Percentiles rank a stretch among this genome's conserved stretches.
Evolutionary conservation across 2,329 filamentous ascomycete species (phyloP).

Genomic region (Pyricularia pennisetigena): DNA sequence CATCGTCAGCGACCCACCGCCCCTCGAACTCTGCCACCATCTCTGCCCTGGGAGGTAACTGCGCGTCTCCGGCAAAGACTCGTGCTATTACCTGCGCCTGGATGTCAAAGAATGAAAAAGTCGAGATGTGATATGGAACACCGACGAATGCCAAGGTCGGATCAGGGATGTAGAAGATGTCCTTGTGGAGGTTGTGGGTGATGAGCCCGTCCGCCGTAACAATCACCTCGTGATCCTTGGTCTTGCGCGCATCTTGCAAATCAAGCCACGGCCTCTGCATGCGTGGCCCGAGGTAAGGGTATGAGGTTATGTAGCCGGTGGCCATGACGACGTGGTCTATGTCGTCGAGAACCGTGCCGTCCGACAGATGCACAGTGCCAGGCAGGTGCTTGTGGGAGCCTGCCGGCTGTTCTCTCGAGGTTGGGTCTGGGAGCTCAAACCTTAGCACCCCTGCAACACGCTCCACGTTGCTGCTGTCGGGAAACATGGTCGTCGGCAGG

Average conservation of each 20-base stretch:
- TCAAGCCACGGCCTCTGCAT: conserved; percentile 26
- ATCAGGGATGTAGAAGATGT: conserved; percentile 63
- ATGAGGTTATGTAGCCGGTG: conserved; percentile 59
- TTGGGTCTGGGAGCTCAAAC: conserved; percentile 21
- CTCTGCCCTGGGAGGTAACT: conserved; percentile 30
- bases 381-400: background rate
- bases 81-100: conserved; percentile 53
- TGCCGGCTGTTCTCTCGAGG: background rate
- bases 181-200: conserved; percentile 57
- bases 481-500: conserved; percentile 41
- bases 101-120: conserved; percentile 61
- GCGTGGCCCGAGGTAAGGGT: conserved; percentile 44
- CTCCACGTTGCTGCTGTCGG: conserved; percentile 28
- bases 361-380: conserved; percentile 11
- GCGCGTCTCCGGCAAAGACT: conserved; percentile 39
- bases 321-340: conserved; percentile 55
- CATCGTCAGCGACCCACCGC: background rate
- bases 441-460: conserved; percentile 40
- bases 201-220: conserved; percentile 53
- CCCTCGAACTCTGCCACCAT: conserved; percentile 27
- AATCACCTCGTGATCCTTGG: conserved; percentile 40
- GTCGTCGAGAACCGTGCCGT: conserved; percentile 38
- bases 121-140: conserved; percentile 55
- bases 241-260: conserved; percentile 26
- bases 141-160: conserved; percentile 55